Base-by-base conservation (phyloP, 306 rosid genomes). In the Canavalia ensiformis region DNA sequence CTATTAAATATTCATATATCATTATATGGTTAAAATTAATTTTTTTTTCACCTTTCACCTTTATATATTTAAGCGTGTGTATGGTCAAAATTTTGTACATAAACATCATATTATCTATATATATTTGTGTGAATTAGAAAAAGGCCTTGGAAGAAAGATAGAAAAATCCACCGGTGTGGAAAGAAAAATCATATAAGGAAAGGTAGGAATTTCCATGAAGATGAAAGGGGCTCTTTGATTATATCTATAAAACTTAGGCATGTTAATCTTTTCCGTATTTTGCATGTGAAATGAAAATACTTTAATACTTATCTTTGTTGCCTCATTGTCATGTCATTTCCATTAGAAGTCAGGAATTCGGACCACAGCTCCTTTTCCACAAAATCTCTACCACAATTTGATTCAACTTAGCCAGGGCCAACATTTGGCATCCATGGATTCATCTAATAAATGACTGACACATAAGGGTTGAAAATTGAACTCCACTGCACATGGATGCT, bases 311-410 rank as follows among this genome's bases (percentile, higher is more conserved):
- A 78, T 42, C 67, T 77, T 71, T 56, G 42, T 34, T 57, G 44
- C 52, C 60, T 72, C 65, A 75, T 71, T 83, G 60, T 66, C 68
- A 39, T 41, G 75, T 62, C 80, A 60, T 81, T 82, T 79, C 83
- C 77, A 71, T 86, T 81, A 82, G 44, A 82, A 31, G 64, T 86
- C 84, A 84, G 49, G 80, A 83, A 54, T 47, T 68, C 89, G 94
- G 91, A 83, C 92, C 93, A 90, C 94, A 71, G 72, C 74, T 79
- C 45, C 13, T 42, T 68, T 86, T 66, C 71, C 52, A 25, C 52
- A 56, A 35, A 70, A 70, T 44, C 11, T 12, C 6, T 18, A 25
- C 77, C 68, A 58, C 68, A 44, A 30, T 75, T 44, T 75, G 9
- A 78, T 78, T 79, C 56, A 29, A 29, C 35, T 65, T 77, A 35